Evolutionary conservation across 2,329 filamentous ascomycete genomes (phyloP).

Genomic region (Rachicladosporium sp.): DNA sequence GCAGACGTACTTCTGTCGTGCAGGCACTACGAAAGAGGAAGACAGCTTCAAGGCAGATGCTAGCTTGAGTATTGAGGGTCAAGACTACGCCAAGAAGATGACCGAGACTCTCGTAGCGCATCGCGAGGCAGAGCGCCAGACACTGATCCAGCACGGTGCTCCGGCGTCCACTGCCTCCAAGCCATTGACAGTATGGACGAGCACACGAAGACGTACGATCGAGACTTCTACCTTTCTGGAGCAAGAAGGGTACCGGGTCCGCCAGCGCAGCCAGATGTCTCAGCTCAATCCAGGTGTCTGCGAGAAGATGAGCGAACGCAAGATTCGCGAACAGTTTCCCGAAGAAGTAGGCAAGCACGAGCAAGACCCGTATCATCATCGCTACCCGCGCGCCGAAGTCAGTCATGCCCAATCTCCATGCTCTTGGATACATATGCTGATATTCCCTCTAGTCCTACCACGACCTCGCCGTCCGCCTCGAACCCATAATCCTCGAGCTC

Average conservation of each 20-base stretch:
- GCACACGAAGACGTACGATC: slow-evolving; percentile 76
- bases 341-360: slow-evolving; percentile 91
- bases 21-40: slow-evolving; percentile 75
- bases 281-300: slow-evolving; percentile 94
- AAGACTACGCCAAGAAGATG: slow-evolving; percentile 74
- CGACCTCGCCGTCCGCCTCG: slow-evolving; percentile 90
- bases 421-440: background rate
- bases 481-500: slow-evolving; percentile 93
- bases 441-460: slow-evolving; percentile 58
- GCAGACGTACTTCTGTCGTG: slow-evolving; percentile 82
- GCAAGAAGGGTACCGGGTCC: slow-evolving; percentile 68
- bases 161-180: slow-evolving; percentile 53
- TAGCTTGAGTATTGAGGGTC: slow-evolving; percentile 66
- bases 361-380: slow-evolving; percentile 88
- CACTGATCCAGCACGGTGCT: slow-evolving; percentile 56
- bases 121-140: slow-evolving; percentile 66
- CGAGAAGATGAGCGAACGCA: slow-evolving; percentile 77
- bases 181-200: slow-evolving; percentile 86
- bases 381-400: slow-evolving; percentile 89
- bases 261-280: slow-evolving; percentile 90
- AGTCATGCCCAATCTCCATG: slow-evolving; percentile 7
- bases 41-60: slow-evolving; percentile 89
- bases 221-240: slow-evolving; percentile 76
- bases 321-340: slow-evolving; percentile 70
- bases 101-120: slow-evolving; percentile 71